Evolutionary conservation across 495 filamentous ascomycete genomes (phyloP).

Genomic region (Letharia columbiana): DNA sequence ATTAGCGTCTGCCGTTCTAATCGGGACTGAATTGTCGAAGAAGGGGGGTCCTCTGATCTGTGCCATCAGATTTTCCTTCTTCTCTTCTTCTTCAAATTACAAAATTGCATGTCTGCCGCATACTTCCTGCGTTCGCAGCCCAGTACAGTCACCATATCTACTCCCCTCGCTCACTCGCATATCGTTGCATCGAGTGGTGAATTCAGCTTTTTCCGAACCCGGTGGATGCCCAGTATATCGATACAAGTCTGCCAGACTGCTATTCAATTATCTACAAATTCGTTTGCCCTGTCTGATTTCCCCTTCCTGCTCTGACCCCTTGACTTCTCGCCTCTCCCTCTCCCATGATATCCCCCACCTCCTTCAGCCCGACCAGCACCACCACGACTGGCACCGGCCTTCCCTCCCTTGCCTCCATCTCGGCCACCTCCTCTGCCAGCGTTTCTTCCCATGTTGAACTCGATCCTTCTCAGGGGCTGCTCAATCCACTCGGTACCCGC

Average conservation of each 20-base stretch:
- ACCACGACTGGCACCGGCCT: conserved; percentile 21
- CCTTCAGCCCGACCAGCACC: conserved; percentile 23
- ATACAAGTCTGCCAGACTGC: neutral
- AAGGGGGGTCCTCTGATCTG: too few relatives aligned
- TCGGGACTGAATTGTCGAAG: too few relatives aligned
- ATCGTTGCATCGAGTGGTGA: too few relatives aligned
- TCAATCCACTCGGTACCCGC: conserved; percentile 45
- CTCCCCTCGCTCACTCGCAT: too few relatives aligned
- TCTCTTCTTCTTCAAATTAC: too few relatives aligned
- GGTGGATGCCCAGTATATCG: too few relatives aligned
- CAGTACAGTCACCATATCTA: too few relatives aligned
- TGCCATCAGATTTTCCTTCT: too few relatives aligned
- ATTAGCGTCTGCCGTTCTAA: too few relatives aligned
- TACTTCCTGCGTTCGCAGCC: too few relatives aligned
- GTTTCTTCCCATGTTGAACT: conserved; percentile 42
- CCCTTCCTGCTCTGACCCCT: conserved; percentile 26
- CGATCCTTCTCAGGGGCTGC: conserved; percentile 47
- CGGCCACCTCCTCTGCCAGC: conserved; percentile 26
- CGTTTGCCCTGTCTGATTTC: conserved; percentile 18
- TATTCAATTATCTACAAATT: conserved; percentile 11
- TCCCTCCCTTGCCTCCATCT: conserved; percentile 22
- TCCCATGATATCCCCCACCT: conserved; percentile 17
- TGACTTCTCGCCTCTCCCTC: conserved; percentile 24
- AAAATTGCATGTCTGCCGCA: too few relatives aligned
- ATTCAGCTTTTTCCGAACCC: too few relatives aligned